These are phyloP conservation scores for Hyphochytrium catenoides DNA, from an alignment of 352 stramenopile species.

Conservation along the genomic window DNA sequence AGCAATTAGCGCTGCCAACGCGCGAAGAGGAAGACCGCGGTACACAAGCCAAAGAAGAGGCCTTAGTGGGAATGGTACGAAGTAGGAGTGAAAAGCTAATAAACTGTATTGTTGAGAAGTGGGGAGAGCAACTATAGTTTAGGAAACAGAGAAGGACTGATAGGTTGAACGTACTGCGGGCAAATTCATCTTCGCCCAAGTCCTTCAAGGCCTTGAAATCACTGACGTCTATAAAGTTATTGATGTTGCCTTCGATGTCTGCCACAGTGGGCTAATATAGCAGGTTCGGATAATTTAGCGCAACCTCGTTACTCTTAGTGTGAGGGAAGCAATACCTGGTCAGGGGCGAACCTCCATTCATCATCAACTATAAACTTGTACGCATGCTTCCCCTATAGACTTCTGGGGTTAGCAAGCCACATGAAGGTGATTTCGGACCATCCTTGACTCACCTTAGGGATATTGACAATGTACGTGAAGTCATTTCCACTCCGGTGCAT, in stretches of 20 bases:
- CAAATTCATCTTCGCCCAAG: conserved; percentile 24
- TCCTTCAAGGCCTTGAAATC: conserved; percentile 76
- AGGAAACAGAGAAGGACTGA: no score
- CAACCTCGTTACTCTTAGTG: no score
- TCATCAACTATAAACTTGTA: conserved; percentile 99
- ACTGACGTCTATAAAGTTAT: conserved; percentile 99
- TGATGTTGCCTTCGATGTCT: conserved; percentile 95
- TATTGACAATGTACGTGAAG: conserved; percentile 99
- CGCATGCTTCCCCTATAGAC: conserved; percentile 78
- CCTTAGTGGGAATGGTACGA: no score
- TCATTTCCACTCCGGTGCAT: conserved; percentile 98
- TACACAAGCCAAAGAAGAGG: no score
- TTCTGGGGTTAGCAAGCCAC: neutral
- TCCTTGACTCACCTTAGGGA: conserved; percentile 22
- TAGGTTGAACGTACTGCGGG: no score
- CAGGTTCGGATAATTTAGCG: no score
- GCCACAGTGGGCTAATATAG: conserved; percentile 83
- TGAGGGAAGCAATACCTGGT: no score
- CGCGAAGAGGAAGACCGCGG: no score
- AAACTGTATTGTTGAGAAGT: no score
- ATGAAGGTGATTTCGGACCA: neutral
- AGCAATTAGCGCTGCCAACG: no score
- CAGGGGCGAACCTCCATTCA: conserved; percentile 87
- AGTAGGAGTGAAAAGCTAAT: no score
- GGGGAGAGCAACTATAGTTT: no score